Evolutionary conservation across 2,329 filamentous ascomycete genomes (phyloP).

Genomic region (Aspergillus caelatus): DNA sequence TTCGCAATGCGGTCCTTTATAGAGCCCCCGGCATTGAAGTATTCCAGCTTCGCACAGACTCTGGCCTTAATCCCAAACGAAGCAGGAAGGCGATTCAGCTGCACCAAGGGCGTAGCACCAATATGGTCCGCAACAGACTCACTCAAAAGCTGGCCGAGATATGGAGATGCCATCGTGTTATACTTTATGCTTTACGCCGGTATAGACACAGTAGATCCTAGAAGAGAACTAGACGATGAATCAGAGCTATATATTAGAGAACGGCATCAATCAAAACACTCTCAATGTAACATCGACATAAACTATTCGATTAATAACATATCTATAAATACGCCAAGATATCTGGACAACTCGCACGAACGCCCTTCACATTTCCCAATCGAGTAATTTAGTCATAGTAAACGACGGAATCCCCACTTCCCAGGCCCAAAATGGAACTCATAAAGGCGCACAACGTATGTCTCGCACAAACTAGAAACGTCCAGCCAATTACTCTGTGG

Average conservation of each 20-base stretch:
- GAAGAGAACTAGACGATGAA: neutral
- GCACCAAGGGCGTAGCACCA: constrained; percentile 83
- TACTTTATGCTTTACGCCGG: neutral
- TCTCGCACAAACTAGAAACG: neutral
- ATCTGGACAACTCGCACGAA: neutral
- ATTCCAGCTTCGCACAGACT: constrained; percentile 80
- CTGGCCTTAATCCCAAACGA: constrained; percentile 79
- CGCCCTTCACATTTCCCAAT: neutral
- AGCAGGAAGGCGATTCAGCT: constrained; percentile 61
- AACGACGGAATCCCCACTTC: neutral
- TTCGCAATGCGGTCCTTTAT: constrained; percentile 85
- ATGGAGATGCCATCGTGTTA: neutral
- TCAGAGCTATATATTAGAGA: neutral
- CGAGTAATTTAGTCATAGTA: neutral
- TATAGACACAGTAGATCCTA: neutral
- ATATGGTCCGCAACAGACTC: constrained; percentile 76
- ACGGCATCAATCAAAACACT: neutral
- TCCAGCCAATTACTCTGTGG: neutral
- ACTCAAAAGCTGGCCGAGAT: constrained; percentile 39
- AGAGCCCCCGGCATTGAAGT: constrained; percentile 52
- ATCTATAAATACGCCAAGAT: neutral
- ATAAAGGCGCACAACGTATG: neutral
- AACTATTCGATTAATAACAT: neutral
- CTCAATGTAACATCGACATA: neutral
- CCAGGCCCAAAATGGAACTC: neutral